phyloP scores from a whole-genome alignment of 345 rosid species.

The Arabis hirsuta region DNA sequence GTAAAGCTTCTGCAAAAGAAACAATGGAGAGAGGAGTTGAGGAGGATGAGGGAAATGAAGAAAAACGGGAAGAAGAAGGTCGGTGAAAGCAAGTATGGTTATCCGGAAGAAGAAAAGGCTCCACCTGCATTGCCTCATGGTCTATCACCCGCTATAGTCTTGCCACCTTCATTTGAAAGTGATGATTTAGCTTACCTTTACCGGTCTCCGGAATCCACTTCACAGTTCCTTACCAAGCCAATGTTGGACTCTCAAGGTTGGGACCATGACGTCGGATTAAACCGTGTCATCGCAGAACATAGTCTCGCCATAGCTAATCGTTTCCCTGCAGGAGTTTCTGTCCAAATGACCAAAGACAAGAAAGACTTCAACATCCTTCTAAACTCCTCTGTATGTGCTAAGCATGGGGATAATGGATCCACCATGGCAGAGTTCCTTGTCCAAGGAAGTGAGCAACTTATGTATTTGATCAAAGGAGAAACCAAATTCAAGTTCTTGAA shows the following conservation, averaged over 20 bases:
- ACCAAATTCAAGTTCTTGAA: constrained; percentile 65
- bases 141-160: constrained; percentile 85
- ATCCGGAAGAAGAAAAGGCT: constrained; percentile 65
- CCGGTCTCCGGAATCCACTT: constrained; percentile 81
- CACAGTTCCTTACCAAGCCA: constrained; percentile 85
- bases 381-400: constrained; percentile 68
- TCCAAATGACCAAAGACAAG: constrained; percentile 83
- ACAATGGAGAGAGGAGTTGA: constrained; percentile 88
- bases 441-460: constrained; percentile 76
- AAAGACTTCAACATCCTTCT: constrained; percentile 75
- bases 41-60: constrained; percentile 77
- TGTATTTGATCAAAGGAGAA: constrained; percentile 68
- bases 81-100: constrained; percentile 54
- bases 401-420: constrained; percentile 75
- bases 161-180: constrained; percentile 88
- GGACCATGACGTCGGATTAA: constrained; percentile 98
- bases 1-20: constrained; percentile 94
- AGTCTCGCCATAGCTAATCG: constrained; percentile 59
- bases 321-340: constrained; percentile 62
- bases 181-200: constrained; percentile 87
- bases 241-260: constrained; percentile 92
- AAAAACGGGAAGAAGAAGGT: constrained; percentile 66
- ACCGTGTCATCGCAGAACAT: constrained; percentile 82
- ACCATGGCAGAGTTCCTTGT: constrained; percentile 77
- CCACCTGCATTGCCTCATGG: constrained; percentile 80